Evolutionary conservation across 805 yeast species (phyloP).

Genomic region (Saccharomycopsis malanga): DNA sequence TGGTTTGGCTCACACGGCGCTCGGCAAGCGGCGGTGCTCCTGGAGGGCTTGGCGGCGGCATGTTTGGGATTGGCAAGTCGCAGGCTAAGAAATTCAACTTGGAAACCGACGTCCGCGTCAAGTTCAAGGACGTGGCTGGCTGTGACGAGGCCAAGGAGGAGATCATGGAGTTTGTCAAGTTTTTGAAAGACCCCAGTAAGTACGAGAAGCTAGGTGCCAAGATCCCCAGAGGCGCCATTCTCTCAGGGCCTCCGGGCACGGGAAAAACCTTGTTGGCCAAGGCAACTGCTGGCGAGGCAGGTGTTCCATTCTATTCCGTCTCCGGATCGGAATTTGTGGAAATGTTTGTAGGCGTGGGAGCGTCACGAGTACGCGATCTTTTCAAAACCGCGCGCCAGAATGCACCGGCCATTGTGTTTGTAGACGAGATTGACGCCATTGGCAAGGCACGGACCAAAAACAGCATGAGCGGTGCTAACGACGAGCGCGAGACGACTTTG

Average conservation of each 20-base stretch:
- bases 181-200: slow-evolving; percentile 81
- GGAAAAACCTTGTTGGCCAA: slow-evolving; percentile 96
- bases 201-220: slow-evolving; percentile 93
- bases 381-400: slow-evolving; percentile 86
- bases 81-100: slow-evolving; percentile 88
- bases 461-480: slow-evolving; percentile 69
- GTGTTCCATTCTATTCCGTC: slow-evolving; percentile 92
- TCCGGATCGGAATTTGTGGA: slow-evolving; percentile 97
- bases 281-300: slow-evolving; percentile 99
- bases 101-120: slow-evolving; percentile 83
- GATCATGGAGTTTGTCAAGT: slow-evolving; percentile 95
- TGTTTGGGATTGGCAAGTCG: slow-evolving; percentile 79
- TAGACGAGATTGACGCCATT: slow-evolving; percentile 99
- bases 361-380: slow-evolving; percentile 93
- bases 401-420: slow-evolving; percentile 94
- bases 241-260: slow-evolving; percentile 99
- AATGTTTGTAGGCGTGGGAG: slow-evolving; percentile 99
- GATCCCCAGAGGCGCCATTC: slow-evolving; percentile 95
- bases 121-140: slow-evolving; percentile 94
- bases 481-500: slow-evolving; percentile 93
- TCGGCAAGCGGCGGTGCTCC: slow-evolving; percentile 41
- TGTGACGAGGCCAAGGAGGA: slow-evolving; percentile 95
- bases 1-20: slow-evolving; percentile 71
- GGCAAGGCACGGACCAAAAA: slow-evolving; percentile 88
- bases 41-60: slow-evolving; percentile 58